Evolutionary conservation across 2,329 filamentous ascomycete genomes (phyloP).

Genomic region (Fusarium sp.): DNA sequence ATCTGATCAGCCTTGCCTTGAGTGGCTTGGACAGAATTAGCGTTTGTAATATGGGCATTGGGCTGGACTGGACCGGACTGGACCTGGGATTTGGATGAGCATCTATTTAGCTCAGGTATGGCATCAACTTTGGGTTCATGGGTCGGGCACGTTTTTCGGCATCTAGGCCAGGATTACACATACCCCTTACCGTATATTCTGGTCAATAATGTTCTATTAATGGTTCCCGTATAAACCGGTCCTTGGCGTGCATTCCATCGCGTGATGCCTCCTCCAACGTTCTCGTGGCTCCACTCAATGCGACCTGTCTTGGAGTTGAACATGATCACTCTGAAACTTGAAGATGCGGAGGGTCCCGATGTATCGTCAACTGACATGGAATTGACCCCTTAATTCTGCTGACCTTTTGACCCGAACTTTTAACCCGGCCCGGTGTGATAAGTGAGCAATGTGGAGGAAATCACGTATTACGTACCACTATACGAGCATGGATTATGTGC

Average conservation of each 20-base stretch:
- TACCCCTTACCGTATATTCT: slow-evolving; percentile 46
- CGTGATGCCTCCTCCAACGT: background rate
- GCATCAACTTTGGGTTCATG: slow-evolving; percentile 1
- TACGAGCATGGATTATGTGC: background rate
- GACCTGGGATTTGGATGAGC: background rate
- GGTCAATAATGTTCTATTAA: slow-evolving; percentile 38
- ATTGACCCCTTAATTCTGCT: background rate
- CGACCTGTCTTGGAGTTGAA: background rate
- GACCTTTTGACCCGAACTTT: background rate
- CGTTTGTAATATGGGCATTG: slow-evolving; percentile 28
- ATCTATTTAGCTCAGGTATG: background rate
- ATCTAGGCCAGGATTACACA: slow-evolving; percentile 42
- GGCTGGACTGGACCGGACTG: background rate
- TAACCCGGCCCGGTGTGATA: background rate
- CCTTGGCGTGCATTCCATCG: slow-evolving; percentile 6
- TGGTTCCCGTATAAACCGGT: slow-evolving; percentile 6
- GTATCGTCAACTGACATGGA: background rate
- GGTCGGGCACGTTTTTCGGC: slow-evolving; percentile 25
- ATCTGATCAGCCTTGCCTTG: slow-evolving; percentile 5
- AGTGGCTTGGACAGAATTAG: slow-evolving; percentile 10
- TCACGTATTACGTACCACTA: background rate
- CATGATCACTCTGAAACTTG: background rate
- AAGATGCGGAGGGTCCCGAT: background rate
- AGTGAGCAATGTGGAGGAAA: background rate
- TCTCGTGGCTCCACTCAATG: background rate